Evolutionary conservation across 805 yeast species (phyloP), one percentile per base, ranked within the genome.

Genomic region (Saccharomyces eubayanus): DNA sequence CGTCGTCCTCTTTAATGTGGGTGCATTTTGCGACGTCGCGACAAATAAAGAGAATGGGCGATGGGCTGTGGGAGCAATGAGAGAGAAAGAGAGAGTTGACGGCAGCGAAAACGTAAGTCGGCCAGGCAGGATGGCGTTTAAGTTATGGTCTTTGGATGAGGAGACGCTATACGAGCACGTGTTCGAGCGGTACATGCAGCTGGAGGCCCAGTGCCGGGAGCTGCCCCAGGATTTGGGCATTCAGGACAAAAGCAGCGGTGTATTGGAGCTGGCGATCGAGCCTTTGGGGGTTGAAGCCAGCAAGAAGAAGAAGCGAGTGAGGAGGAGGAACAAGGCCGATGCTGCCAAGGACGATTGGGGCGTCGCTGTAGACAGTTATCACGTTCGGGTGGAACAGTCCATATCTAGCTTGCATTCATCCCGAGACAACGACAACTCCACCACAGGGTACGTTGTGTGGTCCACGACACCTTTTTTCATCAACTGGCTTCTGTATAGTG

Each of bases 371-470:
- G 60, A 62, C 28, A 52, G 57, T 16, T 68, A 62, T 46, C 54
- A 59, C 11, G 56, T 69, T 14, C 51, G 47, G 6, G 45, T 69
- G n/a, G 60, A 61, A 28, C 73, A 69, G 54, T 61, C 66, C 1
- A 49, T 69, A 9, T 56, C 70, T 1, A 58, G 66, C 28, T 53
- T 69, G 8, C 56, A 58, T 43, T 70, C 73, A 3, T 57, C 62
- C 0, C 56, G 51, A 12, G 65, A 64, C 31, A 70, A 69, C 49
- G 59, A 60, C 24, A 70, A 69, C 50, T 70, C 73, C 14, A 70
- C 73, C 2, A 70, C 73, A 2, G 73, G 73, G 5, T 70, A 62
- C 53, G 72, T 70, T 5, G 54, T 69, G 8, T 70, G 73, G 73
- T 63, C 67, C 6, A 66, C 70, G 1, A 61, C 72, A 1, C 67